Percentiles rank a stretch among this genome's conserved stretches.
Conservation (phyloP, 202 grass and related monocot genomes). For the Schoenoplectus tabernaemontani region DNA sequence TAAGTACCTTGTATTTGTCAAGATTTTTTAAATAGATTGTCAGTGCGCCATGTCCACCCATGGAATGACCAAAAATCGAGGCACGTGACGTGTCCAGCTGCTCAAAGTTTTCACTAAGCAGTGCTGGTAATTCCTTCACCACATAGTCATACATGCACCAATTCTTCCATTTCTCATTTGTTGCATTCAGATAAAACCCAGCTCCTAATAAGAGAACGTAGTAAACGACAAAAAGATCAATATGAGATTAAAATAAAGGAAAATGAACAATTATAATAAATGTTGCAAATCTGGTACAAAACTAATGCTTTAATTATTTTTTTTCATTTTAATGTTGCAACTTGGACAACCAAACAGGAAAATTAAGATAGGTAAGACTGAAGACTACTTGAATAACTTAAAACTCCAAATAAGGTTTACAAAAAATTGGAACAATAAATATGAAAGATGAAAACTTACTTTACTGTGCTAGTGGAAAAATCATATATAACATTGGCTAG, state of each 20-base stretch:
- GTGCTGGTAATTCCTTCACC: constrained; percentile 78
- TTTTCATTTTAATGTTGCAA: not conserved
- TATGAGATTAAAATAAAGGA: too few species aligned
- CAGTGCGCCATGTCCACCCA: constrained; percentile 92
- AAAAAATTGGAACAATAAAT: too few species aligned
- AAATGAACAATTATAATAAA: too few species aligned
- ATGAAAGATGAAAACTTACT: too few species aligned
- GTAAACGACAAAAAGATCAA: not conserved
- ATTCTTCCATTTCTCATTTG: constrained; percentile 90
- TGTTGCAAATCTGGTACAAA: too few species aligned
- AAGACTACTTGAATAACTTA: too few species aligned
- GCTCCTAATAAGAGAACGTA: constrained; percentile 43
- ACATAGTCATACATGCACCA: constrained; percentile 95
- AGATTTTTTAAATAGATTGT: constrained; percentile 86
- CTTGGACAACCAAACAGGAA: too few species aligned
- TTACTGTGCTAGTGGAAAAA: too few species aligned
- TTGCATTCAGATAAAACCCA: constrained; percentile 94
- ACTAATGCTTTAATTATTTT: too few species aligned
- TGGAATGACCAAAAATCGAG: constrained; percentile 96
- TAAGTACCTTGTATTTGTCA: constrained; percentile 90
- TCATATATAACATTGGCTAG: not conserved
- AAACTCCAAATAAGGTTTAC: too few species aligned
- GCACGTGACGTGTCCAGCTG: constrained; percentile 58
- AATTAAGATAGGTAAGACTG: too few species aligned
- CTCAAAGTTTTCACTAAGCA: constrained; percentile 65